Base-by-base conservation (phyloP, 2,329 filamentous ascomycete genomes). In the Coniochaeta sp. region DNA sequence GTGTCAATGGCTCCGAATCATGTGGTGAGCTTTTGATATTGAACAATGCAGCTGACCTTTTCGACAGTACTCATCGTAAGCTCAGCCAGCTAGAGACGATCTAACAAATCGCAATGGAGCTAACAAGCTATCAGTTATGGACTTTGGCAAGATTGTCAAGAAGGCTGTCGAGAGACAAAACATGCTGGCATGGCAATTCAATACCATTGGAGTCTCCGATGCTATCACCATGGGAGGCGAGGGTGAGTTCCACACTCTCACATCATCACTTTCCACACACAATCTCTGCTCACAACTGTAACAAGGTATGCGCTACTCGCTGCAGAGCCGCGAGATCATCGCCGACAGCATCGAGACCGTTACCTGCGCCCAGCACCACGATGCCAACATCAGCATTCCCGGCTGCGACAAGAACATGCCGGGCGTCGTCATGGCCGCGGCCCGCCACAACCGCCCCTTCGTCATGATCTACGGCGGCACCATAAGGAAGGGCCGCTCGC, bases 401-500 rank as follows among this genome's bases (percentile, higher is more conserved):
- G 93, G 93, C 12, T 97, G 93, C 73, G 93, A 97, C 78, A 97
- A 97, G 83, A 97, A 97, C 74, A 97, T 97, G 93, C 93, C 93
- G 0, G 93, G 93, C 64, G 89, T 90, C 17, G 81, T 95, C 64
- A 96, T 96, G 88, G 92, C 90, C 0, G 92, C 95, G 70, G 91
- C 90, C 16, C 85, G 93, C 61, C 91, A 96, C 76, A 97, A 97
- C 75, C 84, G 93, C 11, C 93, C 93, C 4, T 95, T 91, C 56
- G 79, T 97, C 71, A 96, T 97, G 92, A 89, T 98, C 62, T 98
- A 97, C 72, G 93, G 93, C 58, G 93, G 93, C 43, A 90, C 91
- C 17, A 97, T 96, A 69, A 86, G 87, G 69, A 91, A 91, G 63
- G 93, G 93, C n/a, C 90, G 91, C 73, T 93, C 89, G 0, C 77